Evolutionary conservation across 2,329 filamentous ascomycete genomes (phyloP), one percentile per base, ranked within the genome.

Genomic region (Xylaria arbuscula): DNA sequence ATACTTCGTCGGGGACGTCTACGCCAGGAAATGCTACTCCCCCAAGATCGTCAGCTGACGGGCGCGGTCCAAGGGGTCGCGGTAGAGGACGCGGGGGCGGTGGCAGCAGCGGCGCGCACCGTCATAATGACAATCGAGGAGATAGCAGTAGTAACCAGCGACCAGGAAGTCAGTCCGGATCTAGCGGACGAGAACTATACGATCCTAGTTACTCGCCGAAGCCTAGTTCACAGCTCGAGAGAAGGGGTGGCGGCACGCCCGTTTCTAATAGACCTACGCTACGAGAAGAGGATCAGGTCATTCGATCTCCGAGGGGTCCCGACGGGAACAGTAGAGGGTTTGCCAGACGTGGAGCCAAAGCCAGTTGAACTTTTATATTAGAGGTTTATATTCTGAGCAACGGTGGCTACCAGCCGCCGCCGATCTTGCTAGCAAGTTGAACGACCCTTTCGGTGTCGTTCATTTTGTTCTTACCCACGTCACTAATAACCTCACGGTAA

Each of bases 401-500:
- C 24, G 45, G 17, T 19, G 40, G 36, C 81, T 86, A 98, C 96
- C 96, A 99, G 28, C 96, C 96, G 62, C 96, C 96, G 62, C 94
- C 96, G 74, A 94, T 92, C 80, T 94, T 96, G 64, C 93, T 91
- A 55, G 95, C 95, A 76, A 99, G 85, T 77, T 96, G 93, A 67
- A 94, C 92, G 48, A 97, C 94, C 68, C 90, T 88, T 77, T 97
- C 92, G 51, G 92, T 91, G 77, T 94, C 92, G 68, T 85, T 84
- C 80, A 84, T 76, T 78, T 87, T 83, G 71, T 88, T 86, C 82
- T 96, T 97, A 59, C 96, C 96, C 51, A 99, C 93, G 78, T 98
- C 93, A 82, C 95, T 98, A 75, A 98, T 90, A 24, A 99, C 95
- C 80, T 94, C 91, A 70, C 96, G 89, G 83, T 93, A 99, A 60